phyloP scores from a whole-genome alignment of 1,284 basidiomycete species.

The Pholiota adiposa region DNA sequence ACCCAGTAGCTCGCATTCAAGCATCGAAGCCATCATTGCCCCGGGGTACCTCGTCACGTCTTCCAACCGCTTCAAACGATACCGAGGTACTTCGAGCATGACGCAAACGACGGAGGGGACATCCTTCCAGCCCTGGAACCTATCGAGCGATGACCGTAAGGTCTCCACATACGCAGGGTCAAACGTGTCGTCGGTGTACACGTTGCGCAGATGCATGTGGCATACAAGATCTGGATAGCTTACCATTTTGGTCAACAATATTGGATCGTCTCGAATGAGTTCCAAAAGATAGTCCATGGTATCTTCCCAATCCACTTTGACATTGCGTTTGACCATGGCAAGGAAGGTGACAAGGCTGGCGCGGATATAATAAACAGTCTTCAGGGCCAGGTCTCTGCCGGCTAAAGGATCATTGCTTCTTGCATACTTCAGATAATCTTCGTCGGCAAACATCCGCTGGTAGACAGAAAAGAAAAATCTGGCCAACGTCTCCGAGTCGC shows the following conservation, averaged over 20 bases:
- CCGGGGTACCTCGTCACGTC: conserved; percentile 26
- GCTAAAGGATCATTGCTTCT: background rate
- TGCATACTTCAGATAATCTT: conserved; percentile 25
- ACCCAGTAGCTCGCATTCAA: conserved; percentile 33
- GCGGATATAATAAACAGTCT: conserved; percentile 44
- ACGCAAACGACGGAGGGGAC: conserved; percentile 40
- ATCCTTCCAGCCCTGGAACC: conserved; percentile 35
- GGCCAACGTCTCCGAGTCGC: conserved; percentile 39
- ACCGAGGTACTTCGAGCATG: conserved; percentile 37
- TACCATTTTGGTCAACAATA: conserved; percentile 36
- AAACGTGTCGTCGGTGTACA: conserved; percentile 25
- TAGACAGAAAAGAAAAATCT: conserved; percentile 52
- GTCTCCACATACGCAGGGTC: conserved; percentile 3
- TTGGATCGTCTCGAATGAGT: conserved; percentile 32
- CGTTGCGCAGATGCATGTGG: conserved; percentile 36
- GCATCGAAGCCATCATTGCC: conserved; percentile 35
- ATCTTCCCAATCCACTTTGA: conserved; percentile 37
- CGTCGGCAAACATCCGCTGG: conserved; percentile 48
- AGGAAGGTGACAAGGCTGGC: conserved; percentile 48
- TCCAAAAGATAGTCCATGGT: conserved; percentile 36
- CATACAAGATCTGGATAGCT: conserved; percentile 47
- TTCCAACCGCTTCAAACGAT: conserved; percentile 32
- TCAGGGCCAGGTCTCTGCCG: background rate
- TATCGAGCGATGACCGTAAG: conserved; percentile 1
- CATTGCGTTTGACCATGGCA: conserved; percentile 37